phyloP scores from a whole-genome alignment of 768 basidiomycete species.

The Suillus occidentalis region DNA sequence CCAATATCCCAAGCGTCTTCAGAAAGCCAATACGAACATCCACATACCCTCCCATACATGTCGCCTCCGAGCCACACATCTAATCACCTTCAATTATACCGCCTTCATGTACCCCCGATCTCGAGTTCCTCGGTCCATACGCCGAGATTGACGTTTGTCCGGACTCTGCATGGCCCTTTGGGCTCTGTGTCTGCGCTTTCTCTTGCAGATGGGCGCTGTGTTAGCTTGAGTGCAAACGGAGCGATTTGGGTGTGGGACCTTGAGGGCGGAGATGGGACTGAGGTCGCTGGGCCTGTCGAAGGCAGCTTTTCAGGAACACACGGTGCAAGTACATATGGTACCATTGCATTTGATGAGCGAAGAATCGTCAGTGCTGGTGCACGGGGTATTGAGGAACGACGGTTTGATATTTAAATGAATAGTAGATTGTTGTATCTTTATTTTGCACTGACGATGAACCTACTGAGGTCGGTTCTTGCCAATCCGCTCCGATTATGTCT shows the following conservation, averaged over 20 bases:
- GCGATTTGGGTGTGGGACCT: slow-evolving; percentile 88
- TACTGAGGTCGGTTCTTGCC: slow-evolving; percentile 23
- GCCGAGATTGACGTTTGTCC: slow-evolving; percentile 70
- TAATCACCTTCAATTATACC: slow-evolving; percentile 70
- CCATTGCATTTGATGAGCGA: slow-evolving; percentile 73
- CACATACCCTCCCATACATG: slow-evolving; percentile 21
- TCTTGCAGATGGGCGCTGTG: slow-evolving; percentile 80
- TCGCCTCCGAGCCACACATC: slow-evolving; percentile 45
- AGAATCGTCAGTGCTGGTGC: slow-evolving; percentile 54
- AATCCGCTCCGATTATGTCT: slow-evolving; percentile 15
- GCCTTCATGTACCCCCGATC: slow-evolving; percentile 58
- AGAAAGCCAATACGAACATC: slow-evolving; percentile 24
- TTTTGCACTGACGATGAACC: slow-evolving; percentile 17
- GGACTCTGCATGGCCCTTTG: slow-evolving; percentile 67
- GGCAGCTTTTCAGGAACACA: slow-evolving; percentile 35
- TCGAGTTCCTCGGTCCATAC: slow-evolving; percentile 50
- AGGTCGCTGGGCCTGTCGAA: slow-evolving; percentile 32
- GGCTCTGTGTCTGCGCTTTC: slow-evolving; percentile 67
- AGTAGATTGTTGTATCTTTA: background rate
- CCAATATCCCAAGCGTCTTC: slow-evolving; percentile 17
- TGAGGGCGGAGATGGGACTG: slow-evolving; percentile 49
- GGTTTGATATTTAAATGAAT: slow-evolving; percentile 32
- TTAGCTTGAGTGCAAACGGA: slow-evolving; percentile 70
- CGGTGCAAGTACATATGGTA: slow-evolving; percentile 32
- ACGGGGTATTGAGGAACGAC: slow-evolving; percentile 33